Evolutionary conservation across 2,329 filamentous ascomycete species (phyloP).

Genomic region (Stagonosporopsis chrysanthemi): DNA sequence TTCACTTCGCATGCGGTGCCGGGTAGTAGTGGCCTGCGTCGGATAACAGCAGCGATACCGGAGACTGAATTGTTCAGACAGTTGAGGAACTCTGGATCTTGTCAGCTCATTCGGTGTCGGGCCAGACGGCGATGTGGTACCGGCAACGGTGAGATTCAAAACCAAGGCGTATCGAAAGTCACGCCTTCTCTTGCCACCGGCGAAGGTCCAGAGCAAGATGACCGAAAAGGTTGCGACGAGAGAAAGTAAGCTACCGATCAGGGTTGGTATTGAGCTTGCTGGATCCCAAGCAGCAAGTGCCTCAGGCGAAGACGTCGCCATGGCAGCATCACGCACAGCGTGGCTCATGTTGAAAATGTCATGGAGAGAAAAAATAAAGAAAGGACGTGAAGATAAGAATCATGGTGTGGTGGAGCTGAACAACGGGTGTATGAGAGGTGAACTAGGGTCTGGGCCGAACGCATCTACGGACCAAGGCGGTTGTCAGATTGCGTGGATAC

Average conservation of each 20-base stretch:
- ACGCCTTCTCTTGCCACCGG: conserved; percentile 24
- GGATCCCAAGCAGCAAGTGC: conserved; percentile 14
- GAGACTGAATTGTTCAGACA: conserved; percentile 55
- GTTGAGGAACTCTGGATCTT: conserved; percentile 40
- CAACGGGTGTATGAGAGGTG: conserved; percentile 1
- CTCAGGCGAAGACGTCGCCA: neutral
- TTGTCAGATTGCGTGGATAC: neutral
- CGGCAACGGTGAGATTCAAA: conserved; percentile 34
- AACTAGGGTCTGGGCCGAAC: conserved; percentile 5
- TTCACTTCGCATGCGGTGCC: conserved; percentile 52
- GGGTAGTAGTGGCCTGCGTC: conserved; percentile 32
- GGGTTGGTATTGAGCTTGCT: conserved; percentile 26
- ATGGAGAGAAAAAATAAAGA: conserved; percentile 2
- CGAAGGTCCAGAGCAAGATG: conserved; percentile 30
- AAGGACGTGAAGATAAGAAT: neutral
- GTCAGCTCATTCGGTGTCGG: neutral
- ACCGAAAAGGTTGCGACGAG: conserved; percentile 22
- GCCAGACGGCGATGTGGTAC: conserved; percentile 1
- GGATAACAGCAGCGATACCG: conserved; percentile 47
- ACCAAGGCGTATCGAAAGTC: conserved; percentile 35
- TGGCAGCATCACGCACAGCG: conserved; percentile 20
- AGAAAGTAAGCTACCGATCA: conserved; percentile 34
- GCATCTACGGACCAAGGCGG: conserved; percentile 1
- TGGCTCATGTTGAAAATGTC: conserved; percentile 10
- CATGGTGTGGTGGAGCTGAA: conserved; percentile 1